Evolutionary conservation across 2,329 filamentous ascomycete genomes (phyloP).

Genomic region (Apiospora phragmitis): DNA sequence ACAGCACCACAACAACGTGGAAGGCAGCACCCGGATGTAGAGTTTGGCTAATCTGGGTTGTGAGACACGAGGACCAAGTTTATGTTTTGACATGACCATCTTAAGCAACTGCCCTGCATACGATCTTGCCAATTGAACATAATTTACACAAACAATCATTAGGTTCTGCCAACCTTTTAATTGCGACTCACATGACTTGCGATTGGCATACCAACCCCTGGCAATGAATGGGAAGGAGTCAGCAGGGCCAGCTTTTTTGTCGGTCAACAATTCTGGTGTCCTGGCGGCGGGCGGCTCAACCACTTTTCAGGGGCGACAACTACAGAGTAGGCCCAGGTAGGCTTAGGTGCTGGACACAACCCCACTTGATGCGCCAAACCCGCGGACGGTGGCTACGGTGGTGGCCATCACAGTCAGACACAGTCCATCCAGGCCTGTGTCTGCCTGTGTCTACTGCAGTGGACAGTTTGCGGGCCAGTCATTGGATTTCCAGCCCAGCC

Average conservation of each 20-base stretch:
- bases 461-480: background rate
- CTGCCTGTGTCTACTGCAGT: background rate
- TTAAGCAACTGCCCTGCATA: background rate
- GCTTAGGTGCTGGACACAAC: background rate
- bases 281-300: background rate
- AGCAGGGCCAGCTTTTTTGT: too few species aligned
- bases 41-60: background rate
- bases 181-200: background rate
- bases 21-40: background rate
- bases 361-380: background rate
- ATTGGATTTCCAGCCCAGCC: background rate
- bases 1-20: background rate
- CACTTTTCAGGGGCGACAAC: background rate
- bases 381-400: background rate
- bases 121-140: background rate
- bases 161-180: background rate
- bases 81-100: slow-evolving; percentile 2
- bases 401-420: background rate
- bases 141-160: background rate
- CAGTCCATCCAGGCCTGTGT: background rate
- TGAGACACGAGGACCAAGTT: background rate
- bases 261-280: background rate
- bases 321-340: background rate
- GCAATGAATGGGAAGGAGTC: background rate
- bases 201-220: background rate